Evolutionary conservation across 495 filamentous ascomycete species (phyloP).

Genomic region (Aspergillus panamensis): DNA sequence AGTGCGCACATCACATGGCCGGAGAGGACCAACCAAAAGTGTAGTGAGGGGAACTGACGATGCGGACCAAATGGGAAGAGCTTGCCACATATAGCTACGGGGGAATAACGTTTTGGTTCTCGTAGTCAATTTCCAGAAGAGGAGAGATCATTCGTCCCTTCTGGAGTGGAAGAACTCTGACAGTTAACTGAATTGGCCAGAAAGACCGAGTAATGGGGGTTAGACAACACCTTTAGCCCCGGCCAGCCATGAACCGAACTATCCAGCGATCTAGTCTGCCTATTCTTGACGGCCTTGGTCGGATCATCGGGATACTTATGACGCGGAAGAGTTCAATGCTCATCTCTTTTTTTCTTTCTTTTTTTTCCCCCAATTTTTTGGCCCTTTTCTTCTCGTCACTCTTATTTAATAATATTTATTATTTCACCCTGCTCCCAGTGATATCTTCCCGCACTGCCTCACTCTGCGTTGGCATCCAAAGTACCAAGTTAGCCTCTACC

Average conservation of each 20-base stretch:
- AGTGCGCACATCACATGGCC: constrained; percentile 11
- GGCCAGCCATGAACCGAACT: no score
- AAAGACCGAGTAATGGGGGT: no score
- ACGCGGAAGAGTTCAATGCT: background rate
- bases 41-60: background rate
- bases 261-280: no score
- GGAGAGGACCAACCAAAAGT: background rate
- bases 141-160: no score
- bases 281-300: background rate
- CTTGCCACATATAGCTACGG: background rate
- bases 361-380: background rate
- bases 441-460: constrained; percentile 22
- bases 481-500: no score
- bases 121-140: no score
- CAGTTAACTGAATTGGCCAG: no score
- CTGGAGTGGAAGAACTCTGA: no score
- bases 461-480: constrained; percentile 17
- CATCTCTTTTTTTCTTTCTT: constrained; percentile 3
- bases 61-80: background rate
- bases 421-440: constrained; percentile 15
- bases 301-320: constrained; percentile 19
- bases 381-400: background rate
- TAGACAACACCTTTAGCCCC: no score
- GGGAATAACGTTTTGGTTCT: background rate
- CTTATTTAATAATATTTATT: background rate